Conservation (phyloP, 805 yeast species). For the Candida parachauliodes region DNA sequence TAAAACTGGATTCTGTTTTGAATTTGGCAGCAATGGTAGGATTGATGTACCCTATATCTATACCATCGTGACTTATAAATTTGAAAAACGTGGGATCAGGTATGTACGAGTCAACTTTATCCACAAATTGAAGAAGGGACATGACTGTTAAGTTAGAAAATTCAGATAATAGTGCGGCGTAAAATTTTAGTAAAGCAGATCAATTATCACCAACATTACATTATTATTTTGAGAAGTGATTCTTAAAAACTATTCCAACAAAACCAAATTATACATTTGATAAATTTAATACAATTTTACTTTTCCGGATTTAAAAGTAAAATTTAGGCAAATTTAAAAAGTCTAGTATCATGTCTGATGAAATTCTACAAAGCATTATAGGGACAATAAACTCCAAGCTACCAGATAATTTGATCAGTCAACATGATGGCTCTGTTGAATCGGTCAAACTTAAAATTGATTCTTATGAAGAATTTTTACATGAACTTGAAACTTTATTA, state of each 20-base stretch:
- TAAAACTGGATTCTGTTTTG: slow-evolving; percentile 10
- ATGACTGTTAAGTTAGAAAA: too few species aligned
- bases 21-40: slow-evolving; percentile 22
- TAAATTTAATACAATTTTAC: too few species aligned
- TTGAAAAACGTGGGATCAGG: slow-evolving; percentile 16
- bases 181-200: too few species aligned
- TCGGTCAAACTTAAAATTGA: slow-evolving; percentile 11
- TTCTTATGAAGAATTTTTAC: slow-evolving; percentile 16
- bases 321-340: too few species aligned
- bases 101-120: slow-evolving; percentile 30
- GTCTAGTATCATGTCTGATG: background rate
- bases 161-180: too few species aligned
- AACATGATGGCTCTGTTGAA: background rate
- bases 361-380: background rate
- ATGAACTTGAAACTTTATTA: slow-evolving; percentile 13
- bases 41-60: slow-evolving; percentile 27
- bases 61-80: slow-evolving; percentile 28
- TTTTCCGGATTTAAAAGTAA: too few species aligned
- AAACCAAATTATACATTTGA: too few species aligned
- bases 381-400: slow-evolving; percentile 5
- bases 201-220: too few species aligned
- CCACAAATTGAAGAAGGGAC: slow-evolving; percentile 1
- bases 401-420: slow-evolving; percentile 4
- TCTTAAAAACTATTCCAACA: too few species aligned
- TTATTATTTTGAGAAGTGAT: too few species aligned